Percentiles rank a stretch among this genome's conserved stretches.
Conservation (phyloP, 169 alveolate species). For the Cryptosporidium andersoni region DNA sequence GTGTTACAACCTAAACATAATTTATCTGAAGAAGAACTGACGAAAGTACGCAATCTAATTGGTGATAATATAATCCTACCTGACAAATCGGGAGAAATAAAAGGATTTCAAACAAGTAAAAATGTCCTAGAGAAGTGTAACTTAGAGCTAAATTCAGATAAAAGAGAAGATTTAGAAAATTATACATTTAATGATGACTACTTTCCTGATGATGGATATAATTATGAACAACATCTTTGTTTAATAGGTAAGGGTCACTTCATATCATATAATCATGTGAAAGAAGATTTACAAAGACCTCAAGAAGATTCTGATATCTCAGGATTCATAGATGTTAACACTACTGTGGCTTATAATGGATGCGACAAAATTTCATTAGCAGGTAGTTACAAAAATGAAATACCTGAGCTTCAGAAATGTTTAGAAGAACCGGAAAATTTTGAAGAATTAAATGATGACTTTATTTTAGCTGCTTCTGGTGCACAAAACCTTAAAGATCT, state of each 20-base stretch:
- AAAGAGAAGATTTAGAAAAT: not conserved
- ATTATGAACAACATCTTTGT: slow-evolving; percentile 54
- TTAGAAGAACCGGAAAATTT: slow-evolving; percentile 51
- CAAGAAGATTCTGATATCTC: not conserved
- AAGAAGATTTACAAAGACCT: not conserved
- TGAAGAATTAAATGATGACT: slow-evolving; percentile 68
- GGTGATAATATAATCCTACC: slow-evolving; percentile 33
- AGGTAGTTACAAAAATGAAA: not conserved
- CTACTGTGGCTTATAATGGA: slow-evolving; percentile 20
- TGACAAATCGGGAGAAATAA: slow-evolving; percentile 12
- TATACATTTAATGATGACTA: not conserved
- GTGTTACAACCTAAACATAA: slow-evolving; percentile 11
- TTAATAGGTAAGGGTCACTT: slow-evolving; percentile 2
- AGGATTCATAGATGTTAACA: not conserved
- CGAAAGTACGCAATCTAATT: slow-evolving; percentile 12
- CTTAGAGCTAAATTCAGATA: not conserved
- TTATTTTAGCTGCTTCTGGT: slow-evolving; percentile 39
- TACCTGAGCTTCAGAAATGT: slow-evolving; percentile 26
- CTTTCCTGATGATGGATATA: slow-evolving; percentile 68
- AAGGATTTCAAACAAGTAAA: too few species aligned
- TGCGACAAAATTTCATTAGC: not conserved
- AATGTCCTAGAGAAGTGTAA: too few species aligned
- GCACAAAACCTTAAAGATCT: slow-evolving; percentile 4
- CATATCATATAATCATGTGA: not conserved
- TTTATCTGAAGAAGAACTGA: slow-evolving; percentile 31